Conservation (phyloP, 371 early-diverging fungal genomes). For the Lichtheimia ornata region DNA sequence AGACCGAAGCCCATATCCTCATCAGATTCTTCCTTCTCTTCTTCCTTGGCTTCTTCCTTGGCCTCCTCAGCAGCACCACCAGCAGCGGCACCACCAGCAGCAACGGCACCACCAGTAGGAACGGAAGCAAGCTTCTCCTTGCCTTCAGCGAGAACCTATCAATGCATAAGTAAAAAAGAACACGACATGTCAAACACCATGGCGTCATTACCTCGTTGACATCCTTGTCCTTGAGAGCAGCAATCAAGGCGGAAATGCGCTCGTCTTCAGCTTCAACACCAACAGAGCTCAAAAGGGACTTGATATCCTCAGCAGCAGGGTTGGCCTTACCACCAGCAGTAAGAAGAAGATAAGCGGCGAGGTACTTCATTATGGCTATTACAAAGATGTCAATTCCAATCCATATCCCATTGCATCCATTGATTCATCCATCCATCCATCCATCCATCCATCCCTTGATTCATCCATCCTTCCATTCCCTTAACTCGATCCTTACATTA, state of each 20-base stretch:
- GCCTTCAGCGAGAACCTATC: constrained; percentile 87
- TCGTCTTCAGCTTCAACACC: constrained; percentile 90
- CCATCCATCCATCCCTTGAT: constrained; percentile 9
- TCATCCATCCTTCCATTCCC: no score
- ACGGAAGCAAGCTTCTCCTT: constrained; percentile 90
- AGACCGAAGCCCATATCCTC: constrained; percentile 65
- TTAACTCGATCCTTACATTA: no score
- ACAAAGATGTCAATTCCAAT: constrained; percentile 7
- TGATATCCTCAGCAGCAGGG: constrained; percentile 84
- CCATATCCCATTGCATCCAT: constrained; percentile 12
- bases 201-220: constrained; percentile 73
- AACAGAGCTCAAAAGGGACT: constrained; percentile 86
- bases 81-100: constrained; percentile 57
- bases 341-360: constrained; percentile 97
- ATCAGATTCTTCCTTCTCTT: constrained; percentile 90
- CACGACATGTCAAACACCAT: constrained; percentile 89
- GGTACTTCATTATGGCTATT: constrained; percentile 93
- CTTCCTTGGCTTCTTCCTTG: constrained; percentile 66
- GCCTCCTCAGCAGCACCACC: constrained; percentile 54
- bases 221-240: constrained; percentile 88
- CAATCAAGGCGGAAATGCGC: constrained; percentile 77
- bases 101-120: constrained; percentile 88
- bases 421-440: constrained; percentile 16
- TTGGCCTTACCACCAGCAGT: constrained; percentile 86
- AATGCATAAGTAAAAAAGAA: constrained; percentile 63